Evolutionary conservation across 2,329 filamentous ascomycete species (phyloP).

Genomic region (Talaromyces sp.): DNA sequence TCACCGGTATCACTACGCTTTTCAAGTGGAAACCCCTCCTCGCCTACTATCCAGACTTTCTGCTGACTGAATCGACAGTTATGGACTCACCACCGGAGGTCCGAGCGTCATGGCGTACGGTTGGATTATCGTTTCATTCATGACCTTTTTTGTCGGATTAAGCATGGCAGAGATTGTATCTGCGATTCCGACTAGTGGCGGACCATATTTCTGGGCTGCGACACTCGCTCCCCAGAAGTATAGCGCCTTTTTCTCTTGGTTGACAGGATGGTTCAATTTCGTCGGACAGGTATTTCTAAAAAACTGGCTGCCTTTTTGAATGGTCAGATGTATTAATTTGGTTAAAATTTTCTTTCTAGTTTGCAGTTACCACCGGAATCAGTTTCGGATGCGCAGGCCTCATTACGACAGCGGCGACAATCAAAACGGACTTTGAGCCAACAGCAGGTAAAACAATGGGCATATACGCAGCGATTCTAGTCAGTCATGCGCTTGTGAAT

Average conservation of each 20-base stretch:
- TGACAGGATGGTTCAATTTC: constrained; percentile 19
- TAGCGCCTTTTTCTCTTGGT: constrained; percentile 12
- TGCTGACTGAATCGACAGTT: neutral
- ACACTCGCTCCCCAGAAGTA: constrained; percentile 15
- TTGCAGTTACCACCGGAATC: constrained; percentile 19
- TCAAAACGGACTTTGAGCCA: constrained; percentile 9
- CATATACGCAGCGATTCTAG: constrained; percentile 19
- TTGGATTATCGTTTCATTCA: constrained; percentile 15
- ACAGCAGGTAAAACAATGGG: constrained; percentile 13
- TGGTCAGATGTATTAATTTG: neutral
- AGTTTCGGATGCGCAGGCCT: constrained; percentile 17
- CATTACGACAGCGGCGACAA: constrained; percentile 12
- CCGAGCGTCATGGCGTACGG: constrained; percentile 15
- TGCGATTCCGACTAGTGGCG: constrained; percentile 15
- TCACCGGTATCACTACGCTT: neutral
- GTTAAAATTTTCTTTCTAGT: neutral
- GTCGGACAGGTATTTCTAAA: constrained; percentile 10
- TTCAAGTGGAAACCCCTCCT: neutral
- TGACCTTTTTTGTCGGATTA: constrained; percentile 17
- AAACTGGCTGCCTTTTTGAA: neutral
- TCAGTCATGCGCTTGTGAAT: constrained; percentile 16
- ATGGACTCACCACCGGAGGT: constrained; percentile 16
- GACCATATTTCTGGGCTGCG: constrained; percentile 18
- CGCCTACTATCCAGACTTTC: neutral
- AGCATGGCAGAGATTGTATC: constrained; percentile 19